Base-by-base conservation (phyloP, 139 green algal species). In the Volvox africanus region DNA sequence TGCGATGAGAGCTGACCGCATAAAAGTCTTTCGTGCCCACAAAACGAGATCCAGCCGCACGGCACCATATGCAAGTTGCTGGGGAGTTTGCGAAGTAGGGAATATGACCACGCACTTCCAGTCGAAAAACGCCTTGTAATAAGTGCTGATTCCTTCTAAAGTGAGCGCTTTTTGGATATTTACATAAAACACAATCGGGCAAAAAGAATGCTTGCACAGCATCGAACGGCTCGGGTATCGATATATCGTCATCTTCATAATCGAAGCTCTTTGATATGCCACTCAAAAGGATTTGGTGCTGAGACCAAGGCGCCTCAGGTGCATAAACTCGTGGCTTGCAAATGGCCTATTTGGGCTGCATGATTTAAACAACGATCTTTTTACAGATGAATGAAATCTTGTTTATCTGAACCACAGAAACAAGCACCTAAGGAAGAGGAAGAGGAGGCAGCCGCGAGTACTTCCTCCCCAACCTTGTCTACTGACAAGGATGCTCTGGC, bases 271-370 rank as follows among this genome's bases (percentile, higher is more conserved):
- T 19, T 28, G 2, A 28, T 88, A 14, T 44, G 36, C 33, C 6
- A 36, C 0, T 82, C 85, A 61, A 89, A 89, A 30, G 85, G 85
- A 9, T 89, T 89, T 82, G 85, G 85, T 20, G 85, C 65, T 36
- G 82, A 88, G 35, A 24, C 82, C 21, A 87, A 77, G 81, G 35
- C 61, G 1, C 26, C 33, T 14, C 82, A 79, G 82, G 82, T 88
- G 3, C 33, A 19, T 18, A 84, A 13, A 32, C 32, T 61, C 28
- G 76, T 21, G 18, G 33, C 36, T 32, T 17, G 16, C 36, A 37
- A 71, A 6, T 73, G 1, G 22, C 80, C 37, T 67, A 71, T 86
- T 71, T 86, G 80, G 80, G 80, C 69, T 35, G 71, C 22, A 18
- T 20, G 1, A 30, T 12, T 79, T 30, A 36, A 33, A 26, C 6